Conservation (phyloP, 495 filamentous ascomycete genomes). For the Cercophora samala region DNA sequence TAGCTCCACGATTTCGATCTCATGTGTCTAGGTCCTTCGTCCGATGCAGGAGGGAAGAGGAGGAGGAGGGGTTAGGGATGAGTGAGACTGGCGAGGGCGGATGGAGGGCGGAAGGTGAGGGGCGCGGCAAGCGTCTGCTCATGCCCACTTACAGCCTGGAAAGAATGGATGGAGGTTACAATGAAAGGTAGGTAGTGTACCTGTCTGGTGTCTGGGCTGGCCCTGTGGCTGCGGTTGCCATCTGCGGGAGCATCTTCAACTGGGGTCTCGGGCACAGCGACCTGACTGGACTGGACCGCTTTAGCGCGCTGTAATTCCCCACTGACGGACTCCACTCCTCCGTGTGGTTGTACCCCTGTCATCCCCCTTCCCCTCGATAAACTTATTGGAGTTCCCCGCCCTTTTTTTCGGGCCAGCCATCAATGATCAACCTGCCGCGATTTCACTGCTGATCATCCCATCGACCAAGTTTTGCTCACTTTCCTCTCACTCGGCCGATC, state of each 20-base stretch:
- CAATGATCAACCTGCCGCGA: not conserved
- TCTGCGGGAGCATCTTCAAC: not conserved
- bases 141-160: not conserved
- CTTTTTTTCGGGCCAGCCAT: slow-evolving; percentile 2
- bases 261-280: not conserved
- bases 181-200: not conserved
- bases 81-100: not conserved
- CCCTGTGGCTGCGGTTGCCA: too few relatives aligned
- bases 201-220: not conserved
- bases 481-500: not conserved
- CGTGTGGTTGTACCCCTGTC: slow-evolving; percentile 2
- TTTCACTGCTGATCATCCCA: not conserved
- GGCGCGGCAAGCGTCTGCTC: not conserved
- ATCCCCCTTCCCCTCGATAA: slow-evolving; percentile 1
- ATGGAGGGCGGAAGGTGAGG: too few relatives aligned
- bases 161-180: not conserved
- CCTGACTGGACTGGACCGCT: not conserved
- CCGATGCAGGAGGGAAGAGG: not conserved
- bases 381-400: slow-evolving; percentile 13
- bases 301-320: slow-evolving; percentile 1
- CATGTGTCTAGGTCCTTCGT: slow-evolving; percentile 2
- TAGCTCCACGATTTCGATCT: slow-evolving; percentile 3
- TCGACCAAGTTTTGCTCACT: not conserved
- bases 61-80: not conserved
- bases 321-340: not conserved